Base-by-base conservation (phyloP, 1,139 yeast species). In the Yamadazyma pseudoaaseri region DNA sequence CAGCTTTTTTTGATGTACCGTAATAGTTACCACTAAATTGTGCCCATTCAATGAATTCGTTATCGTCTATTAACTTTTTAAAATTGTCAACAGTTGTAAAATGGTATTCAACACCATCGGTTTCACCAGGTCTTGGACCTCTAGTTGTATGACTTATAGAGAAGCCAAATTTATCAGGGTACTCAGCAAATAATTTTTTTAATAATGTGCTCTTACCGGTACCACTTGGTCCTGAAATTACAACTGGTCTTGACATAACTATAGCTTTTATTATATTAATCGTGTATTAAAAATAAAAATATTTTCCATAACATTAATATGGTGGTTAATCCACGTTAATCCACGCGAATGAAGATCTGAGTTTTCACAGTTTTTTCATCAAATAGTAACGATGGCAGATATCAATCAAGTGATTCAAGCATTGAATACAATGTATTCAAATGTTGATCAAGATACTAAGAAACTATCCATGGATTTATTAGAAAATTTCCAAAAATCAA, bases 11-110 rank as follows among this genome's bases (percentile, higher is more conserved):
- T 30, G 96, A 73, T 37, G 98, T 92, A 41, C 99, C 99, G 62
- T 92, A 92, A 71, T 84, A 89, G 73, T 94, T 92, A 31, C 97
- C 97, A 7, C 96, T 86, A 57, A 92, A 92, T 62, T 87, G 94
- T 8, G 99, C 98, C 95, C 96, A 87, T 64, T 92, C 99, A 51
- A 92, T 81, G 64, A 92, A 94, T 45, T 82, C 85, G 33, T 77
- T 68, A 27, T 78, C 79, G 9, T 71, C 81, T 45, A 92, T 86
- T 60, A 86, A 72, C 47, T 70, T 58, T 62, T 86, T 74, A 76
- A 92, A 92, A 41, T 77, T 77, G 11, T 85, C 94, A 35, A 83
- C 89, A 16, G 84, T 73, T 38, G 76, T 75, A 59, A 92, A 92
- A 64, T 90, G 81, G 72, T 92, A 92, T 59, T 94, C 96, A 50